Evolutionary conservation across 2,329 filamentous ascomycete genomes (phyloP).

Genomic region (Huntiella savannae): DNA sequence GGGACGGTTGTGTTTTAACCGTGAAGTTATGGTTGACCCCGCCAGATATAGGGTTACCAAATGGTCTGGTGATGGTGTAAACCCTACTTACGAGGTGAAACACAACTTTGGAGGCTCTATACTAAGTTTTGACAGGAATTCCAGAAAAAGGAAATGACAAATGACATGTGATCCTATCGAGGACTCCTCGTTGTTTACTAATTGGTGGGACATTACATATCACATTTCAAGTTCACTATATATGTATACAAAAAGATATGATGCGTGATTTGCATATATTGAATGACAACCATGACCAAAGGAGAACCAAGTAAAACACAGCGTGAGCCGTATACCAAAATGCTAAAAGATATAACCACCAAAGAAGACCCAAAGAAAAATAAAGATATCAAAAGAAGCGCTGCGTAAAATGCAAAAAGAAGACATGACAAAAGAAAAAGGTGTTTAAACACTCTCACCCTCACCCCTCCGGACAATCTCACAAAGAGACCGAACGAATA

Average conservation of each 20-base stretch:
- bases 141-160: not conserved
- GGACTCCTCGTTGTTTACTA: not conserved
- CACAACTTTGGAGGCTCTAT: not conserved
- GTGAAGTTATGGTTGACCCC: too few relatives aligned
- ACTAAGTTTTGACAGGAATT: not conserved
- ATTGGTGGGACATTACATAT: not conserved
- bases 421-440: constrained; percentile 3
- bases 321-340: too few relatives aligned
- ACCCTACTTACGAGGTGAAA: not conserved
- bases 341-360: not conserved
- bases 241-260: not conserved
- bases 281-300: not conserved
- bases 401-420: constrained; percentile 1
- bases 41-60: too few relatives aligned
- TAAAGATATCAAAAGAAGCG: not conserved
- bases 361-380: constrained; percentile 3
- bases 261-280: not conserved
- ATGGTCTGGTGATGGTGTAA: not conserved
- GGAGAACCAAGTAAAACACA: not conserved
- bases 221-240: not conserved
- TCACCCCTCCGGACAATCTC: constrained; percentile 10
- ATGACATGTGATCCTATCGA: not conserved
- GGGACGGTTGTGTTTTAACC: too few relatives aligned
- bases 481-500: constrained; percentile 9
- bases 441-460: constrained; percentile 5